phyloP scores from a whole-genome alignment of 441 rosid genomes.

The Pelargonium citronellum region DNA sequence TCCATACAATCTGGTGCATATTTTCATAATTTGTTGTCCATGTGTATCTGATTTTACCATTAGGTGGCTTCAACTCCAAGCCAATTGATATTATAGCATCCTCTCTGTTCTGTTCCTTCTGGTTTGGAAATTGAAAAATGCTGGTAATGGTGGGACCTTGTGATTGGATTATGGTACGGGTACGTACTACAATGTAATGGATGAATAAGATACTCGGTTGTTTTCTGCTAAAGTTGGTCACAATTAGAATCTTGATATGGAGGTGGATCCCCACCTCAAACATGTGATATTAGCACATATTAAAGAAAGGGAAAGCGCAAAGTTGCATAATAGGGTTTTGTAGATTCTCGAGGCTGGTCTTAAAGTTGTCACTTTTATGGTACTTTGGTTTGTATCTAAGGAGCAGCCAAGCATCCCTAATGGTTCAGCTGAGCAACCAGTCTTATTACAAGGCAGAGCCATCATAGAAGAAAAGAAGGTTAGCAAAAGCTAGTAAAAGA shows the following conservation, averaged over 20 bases:
- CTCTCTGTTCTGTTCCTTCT: background rate
- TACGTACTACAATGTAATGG: constrained; percentile 21
- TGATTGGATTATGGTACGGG: constrained; percentile 26
- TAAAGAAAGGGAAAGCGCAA: constrained; percentile 12
- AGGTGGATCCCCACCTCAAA: constrained; percentile 7
- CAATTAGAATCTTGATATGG: constrained; percentile 6
- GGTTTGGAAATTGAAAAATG: background rate
- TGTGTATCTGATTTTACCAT: background rate
- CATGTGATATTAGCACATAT: constrained; percentile 5
- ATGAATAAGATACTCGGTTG: constrained; percentile 14
- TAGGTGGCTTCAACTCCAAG: constrained; percentile 7
- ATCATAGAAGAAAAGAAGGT: constrained; percentile 18
- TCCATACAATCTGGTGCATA: background rate
- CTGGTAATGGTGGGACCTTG: constrained; percentile 2
- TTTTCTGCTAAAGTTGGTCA: constrained; percentile 9
- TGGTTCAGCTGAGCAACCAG: constrained; percentile 9
- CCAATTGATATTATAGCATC: background rate
- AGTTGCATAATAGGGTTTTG: constrained; percentile 19
- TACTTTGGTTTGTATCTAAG: constrained; percentile 21
- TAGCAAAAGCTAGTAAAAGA: constrained; percentile 29
- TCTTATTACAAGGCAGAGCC: constrained; percentile 10
- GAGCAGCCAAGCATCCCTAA: constrained; percentile 3
- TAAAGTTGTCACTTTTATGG: constrained; percentile 29
- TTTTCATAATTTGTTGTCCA: too few relatives aligned
- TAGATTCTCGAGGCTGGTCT: constrained; percentile 40